A percentile compares a stretch with the other conserved stretches of the same genome.
Conservation (phyloP, 1,284 basidiomycete species). For the Puccinia horiana region DNA sequence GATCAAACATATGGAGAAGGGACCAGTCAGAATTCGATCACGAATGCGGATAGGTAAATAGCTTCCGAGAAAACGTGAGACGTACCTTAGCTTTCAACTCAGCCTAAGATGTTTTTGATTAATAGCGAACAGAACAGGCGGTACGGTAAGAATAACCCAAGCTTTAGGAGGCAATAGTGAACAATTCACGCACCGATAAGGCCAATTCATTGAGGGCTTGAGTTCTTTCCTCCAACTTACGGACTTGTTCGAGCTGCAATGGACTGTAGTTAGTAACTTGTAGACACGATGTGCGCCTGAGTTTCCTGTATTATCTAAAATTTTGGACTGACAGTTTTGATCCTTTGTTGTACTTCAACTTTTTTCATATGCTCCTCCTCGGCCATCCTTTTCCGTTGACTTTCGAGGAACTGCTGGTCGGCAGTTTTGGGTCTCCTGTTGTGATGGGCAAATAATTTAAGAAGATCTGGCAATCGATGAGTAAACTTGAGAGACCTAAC, state of each 20-base stretch:
- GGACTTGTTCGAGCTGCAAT: constrained; percentile 45
- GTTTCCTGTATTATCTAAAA: not conserved
- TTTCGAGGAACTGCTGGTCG: constrained; percentile 38
- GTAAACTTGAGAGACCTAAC: not conserved
- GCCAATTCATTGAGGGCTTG: constrained; percentile 45
- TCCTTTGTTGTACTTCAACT: constrained; percentile 40
- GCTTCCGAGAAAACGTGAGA: not conserved
- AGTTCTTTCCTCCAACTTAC: constrained; percentile 42
- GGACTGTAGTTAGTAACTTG: not conserved
- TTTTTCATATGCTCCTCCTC: constrained; percentile 39
- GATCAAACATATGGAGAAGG: not conserved
- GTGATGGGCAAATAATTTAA: not conserved
- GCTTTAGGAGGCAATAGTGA: not conserved
- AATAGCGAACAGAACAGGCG: not conserved
- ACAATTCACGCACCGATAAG: constrained; percentile 5
- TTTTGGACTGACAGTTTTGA: constrained; percentile 21
- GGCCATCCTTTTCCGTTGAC: constrained; percentile 27
- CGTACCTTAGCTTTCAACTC: constrained; percentile 28
- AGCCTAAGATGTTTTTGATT: not conserved
- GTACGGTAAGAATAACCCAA: not conserved
- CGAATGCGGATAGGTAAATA: not conserved
- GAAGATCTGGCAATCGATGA: not conserved
- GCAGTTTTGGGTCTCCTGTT: constrained; percentile 36
- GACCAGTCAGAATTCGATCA: not conserved
- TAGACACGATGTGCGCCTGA: not conserved